Conservation (phyloP, 1,284 basidiomycete species). For the Sanghuangporus baumii region DNA sequence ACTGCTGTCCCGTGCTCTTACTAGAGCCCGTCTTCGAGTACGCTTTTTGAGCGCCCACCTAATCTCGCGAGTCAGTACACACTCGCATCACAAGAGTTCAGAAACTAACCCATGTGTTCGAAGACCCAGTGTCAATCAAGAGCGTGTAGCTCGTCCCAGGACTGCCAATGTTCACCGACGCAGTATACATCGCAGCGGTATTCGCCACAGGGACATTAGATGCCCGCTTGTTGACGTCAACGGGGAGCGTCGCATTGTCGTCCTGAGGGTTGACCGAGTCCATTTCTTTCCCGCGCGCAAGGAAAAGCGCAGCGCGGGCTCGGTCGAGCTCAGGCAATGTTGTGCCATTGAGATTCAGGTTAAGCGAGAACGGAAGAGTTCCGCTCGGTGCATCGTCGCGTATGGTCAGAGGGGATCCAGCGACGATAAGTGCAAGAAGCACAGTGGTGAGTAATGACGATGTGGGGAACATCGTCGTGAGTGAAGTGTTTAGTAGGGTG, state of each 20-base stretch:
- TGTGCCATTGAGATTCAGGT: conserved; percentile 6
- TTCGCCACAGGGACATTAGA: conserved; percentile 1
- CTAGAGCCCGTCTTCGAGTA: conserved; percentile 18
- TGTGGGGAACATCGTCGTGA: background rate
- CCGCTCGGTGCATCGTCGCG: background rate
- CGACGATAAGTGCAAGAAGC: conserved; percentile 7
- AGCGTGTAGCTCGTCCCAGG: conserved; percentile 16
- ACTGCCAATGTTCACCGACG: conserved; percentile 17
- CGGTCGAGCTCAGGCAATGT: conserved; percentile 17
- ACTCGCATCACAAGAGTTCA: background rate
- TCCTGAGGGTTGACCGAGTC: conserved; percentile 3
- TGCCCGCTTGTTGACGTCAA: conserved; percentile 1
- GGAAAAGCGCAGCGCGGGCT: conserved; percentile 9
- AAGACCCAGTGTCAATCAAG: conserved; percentile 16
- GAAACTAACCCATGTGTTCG: conserved; percentile 23
- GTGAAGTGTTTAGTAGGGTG: background rate
- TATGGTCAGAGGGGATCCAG: background rate
- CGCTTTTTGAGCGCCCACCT: conserved; percentile 20
- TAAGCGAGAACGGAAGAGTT: conserved; percentile 6
- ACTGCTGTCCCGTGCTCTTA: conserved; percentile 16
- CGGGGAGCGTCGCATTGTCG: background rate
- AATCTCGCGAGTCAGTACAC: background rate
- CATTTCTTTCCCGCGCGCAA: background rate
- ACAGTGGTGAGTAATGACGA: conserved; percentile 6
- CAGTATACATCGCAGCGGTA: conserved; percentile 15